Base-by-base conservation (phyloP, 192 early-diverging fungal species). In the Coemansia sp. region DNA sequence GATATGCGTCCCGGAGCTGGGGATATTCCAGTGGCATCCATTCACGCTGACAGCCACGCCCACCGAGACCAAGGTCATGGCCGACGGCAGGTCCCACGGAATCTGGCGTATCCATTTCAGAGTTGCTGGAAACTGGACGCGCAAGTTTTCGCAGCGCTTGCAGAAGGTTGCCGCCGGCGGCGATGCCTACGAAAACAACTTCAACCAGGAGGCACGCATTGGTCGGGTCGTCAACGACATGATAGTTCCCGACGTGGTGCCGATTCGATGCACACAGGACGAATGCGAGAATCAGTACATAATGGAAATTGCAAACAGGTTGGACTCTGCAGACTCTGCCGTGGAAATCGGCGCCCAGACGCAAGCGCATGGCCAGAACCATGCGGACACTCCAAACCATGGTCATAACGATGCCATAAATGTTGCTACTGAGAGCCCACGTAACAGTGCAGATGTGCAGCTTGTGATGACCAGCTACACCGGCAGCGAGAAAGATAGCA, bases 11-110 rank as follows among this genome's bases (percentile, higher is more conserved):
- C 93, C 93, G 8, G 85, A 89, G 64, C 84, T 93, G 13, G 88
- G 89, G 4, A 73, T 81, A 6, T 84, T 88, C 82, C 86, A 94
- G 63, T 94, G 87, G 90, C 92, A 94, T 58, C 92, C 92, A 21
- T 94, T 92, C 65, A 92, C 89, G 3, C 81, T 94, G 35, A 89
- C 88, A 1, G 89, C 89, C 7, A 81, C 85, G 20, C 86, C 91
- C n/a, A 87, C 89, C 63, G 93, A 94, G 63, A 86, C 87, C 39
- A 89, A 86, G 59, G 78, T 91, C 33, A 72, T 81, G 72, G 78
- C 78, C 7, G 78, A 81, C 57, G 78, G 78, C 55, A 68, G 67
- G 56, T 59, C 72, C 21, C 78, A 68, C 29, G 72, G 69, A 16
- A 75, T 81, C 15, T 81, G 78, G 78, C 87, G 87, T 31, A 74